Conservation (phyloP, 2,329 filamentous ascomycete genomes). For the Aplosporella prunicola region DNA sequence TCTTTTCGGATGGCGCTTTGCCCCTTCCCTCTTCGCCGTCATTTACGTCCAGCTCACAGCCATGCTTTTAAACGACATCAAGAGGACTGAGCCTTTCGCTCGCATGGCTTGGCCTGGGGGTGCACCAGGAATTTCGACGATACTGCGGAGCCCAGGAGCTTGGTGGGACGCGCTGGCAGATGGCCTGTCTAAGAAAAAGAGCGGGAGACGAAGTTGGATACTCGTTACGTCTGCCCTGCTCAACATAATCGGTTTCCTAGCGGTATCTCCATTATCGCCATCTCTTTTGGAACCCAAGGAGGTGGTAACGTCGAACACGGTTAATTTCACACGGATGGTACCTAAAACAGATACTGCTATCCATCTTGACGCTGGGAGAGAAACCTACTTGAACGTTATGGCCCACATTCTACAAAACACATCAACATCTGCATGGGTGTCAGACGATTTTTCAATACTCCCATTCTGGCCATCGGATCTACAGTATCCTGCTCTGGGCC, state of each 20-base stretch:
- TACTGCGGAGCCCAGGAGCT: neutral
- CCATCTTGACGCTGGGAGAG: neutral
- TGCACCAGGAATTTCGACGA: neutral
- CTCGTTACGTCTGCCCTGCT: neutral
- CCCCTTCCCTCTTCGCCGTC: conserved; percentile 19
- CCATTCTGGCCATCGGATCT: neutral
- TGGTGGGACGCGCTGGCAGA: conserved; percentile 1
- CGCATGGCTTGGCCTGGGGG: conserved; percentile 13
- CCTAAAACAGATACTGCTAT: neutral
- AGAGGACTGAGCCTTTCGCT: conserved; percentile 20
- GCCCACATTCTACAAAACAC: neutral
- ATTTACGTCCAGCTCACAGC: conserved; percentile 17
- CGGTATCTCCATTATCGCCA: neutral
- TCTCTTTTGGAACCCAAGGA: neutral
- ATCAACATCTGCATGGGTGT: conserved; percentile 1
- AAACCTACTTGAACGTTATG: neutral
- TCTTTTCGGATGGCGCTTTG: conserved; percentile 19
- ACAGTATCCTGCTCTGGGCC: neutral
- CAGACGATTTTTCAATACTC: neutral
- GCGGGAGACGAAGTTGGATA: neutral
- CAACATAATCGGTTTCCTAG: neutral
- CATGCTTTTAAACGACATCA: conserved; percentile 18
- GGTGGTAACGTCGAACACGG: neutral
- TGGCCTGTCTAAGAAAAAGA: neutral
- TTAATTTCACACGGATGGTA: neutral